Evolutionary conservation across 176 grass and related monocot genomes (phyloP).

Genomic region (Melocanna baccifera): DNA sequence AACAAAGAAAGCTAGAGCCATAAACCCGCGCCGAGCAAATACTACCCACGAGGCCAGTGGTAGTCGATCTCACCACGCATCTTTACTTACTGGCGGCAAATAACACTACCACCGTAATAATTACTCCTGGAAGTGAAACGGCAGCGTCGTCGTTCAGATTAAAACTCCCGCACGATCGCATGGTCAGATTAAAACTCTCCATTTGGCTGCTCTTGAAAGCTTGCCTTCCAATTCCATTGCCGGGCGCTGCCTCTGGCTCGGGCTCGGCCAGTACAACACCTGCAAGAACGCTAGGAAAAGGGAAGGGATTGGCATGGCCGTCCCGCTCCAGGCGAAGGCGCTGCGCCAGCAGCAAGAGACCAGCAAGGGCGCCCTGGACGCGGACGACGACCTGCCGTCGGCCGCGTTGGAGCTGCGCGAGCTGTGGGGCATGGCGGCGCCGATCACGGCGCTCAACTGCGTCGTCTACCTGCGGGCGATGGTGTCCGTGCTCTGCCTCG

Average conservation of each 20-base stretch:
- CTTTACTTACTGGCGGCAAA: too few species aligned
- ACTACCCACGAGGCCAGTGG: too few species aligned
- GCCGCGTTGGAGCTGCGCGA: conserved; percentile 52
- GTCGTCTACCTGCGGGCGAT: conserved; percentile 91
- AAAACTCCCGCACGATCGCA: too few species aligned
- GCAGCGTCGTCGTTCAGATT: too few species aligned
- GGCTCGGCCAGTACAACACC: neutral
- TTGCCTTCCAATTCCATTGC: neutral
- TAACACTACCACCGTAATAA: too few species aligned
- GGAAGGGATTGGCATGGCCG: conserved; percentile 19
- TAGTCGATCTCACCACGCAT: too few species aligned
- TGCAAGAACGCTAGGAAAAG: neutral
- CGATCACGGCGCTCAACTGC: conserved; percentile 85
- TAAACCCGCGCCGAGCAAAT: too few species aligned
- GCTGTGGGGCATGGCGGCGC: conserved; percentile 72
- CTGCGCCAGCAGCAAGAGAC: neutral
- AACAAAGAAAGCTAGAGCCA: too few species aligned
- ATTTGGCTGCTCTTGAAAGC: neutral
- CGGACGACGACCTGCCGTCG: conserved; percentile 20
- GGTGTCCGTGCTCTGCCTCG: conserved; percentile 90
- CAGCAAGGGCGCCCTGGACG: neutral
- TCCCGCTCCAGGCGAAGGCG: conserved; percentile 33
- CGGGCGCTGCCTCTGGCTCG: neutral
- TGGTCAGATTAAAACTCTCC: neutral
- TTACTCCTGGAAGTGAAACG: too few species aligned